These are phyloP conservation scores for Aspergillus hancockii DNA, from an alignment of 495 filamentous ascomycete genomes.

Conservation along the genomic window DNA sequence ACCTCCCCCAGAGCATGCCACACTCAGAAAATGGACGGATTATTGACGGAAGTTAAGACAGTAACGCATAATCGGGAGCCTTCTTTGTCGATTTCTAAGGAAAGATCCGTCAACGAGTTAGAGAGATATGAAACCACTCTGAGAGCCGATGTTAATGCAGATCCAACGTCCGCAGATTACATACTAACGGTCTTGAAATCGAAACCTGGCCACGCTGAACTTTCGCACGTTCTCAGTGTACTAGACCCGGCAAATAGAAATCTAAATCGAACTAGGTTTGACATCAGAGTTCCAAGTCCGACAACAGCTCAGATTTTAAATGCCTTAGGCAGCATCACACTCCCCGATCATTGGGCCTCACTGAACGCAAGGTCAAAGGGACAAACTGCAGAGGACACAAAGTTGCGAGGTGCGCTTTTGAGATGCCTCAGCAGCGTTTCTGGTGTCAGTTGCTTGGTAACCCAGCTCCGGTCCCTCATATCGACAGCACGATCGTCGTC, in stretches of 20 bases:
- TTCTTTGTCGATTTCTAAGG: conserved; percentile 22
- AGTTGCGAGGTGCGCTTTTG: conserved; percentile 50
- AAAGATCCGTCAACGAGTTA: conserved; percentile 9
- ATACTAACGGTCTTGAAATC: conserved; percentile 63
- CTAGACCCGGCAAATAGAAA: conserved; percentile 47
- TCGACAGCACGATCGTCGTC: conserved; percentile 27
- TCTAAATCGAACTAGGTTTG: conserved; percentile 42
- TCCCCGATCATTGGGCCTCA: conserved; percentile 77
- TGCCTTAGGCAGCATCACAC: conserved; percentile 64
- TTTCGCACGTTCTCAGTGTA: conserved; percentile 53
- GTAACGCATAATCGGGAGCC: conserved; percentile 27
- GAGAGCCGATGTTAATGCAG: conserved; percentile 16
- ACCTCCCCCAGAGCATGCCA: conserved; percentile 5
- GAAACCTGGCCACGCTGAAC: conserved; percentile 60
- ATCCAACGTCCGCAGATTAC: conserved; percentile 52
- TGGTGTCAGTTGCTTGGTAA: conserved; percentile 69
- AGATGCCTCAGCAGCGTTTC: conserved; percentile 70
- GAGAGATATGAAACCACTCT: conserved; percentile 16
- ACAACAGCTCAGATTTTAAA: conserved; percentile 69
- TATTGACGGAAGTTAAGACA: conserved; percentile 45
- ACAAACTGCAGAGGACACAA: conserved; percentile 31
- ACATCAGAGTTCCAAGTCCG: conserved; percentile 64
- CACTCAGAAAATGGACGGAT: conserved; percentile 38
- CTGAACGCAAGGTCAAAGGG: conserved; percentile 47
- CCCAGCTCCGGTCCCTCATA: conserved; percentile 59